These are phyloP conservation scores for Cryphonectria parasitica DNA, from an alignment of 2,329 filamentous ascomycete genomes.

Conservation along the genomic window DNA sequence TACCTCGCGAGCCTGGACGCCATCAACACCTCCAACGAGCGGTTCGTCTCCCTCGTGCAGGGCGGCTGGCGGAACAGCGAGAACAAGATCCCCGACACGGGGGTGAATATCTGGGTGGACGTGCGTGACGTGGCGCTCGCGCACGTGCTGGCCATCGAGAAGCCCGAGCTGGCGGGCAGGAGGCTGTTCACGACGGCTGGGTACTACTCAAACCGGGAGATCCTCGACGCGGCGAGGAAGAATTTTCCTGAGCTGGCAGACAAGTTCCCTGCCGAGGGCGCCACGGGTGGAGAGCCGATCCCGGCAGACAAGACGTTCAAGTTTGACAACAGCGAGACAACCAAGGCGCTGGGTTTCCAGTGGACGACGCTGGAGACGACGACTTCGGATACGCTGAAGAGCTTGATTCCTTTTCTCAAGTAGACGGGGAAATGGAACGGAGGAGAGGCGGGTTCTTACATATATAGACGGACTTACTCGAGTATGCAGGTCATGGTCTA, in stretches of 20 bases:
- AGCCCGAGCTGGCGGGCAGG: slow-evolving; percentile 51
- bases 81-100: slow-evolving; percentile 45
- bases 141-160: slow-evolving; percentile 57
- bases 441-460: too few relatives aligned
- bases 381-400: slow-evolving; percentile 66
- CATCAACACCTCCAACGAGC: slow-evolving; percentile 59
- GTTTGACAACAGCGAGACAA: slow-evolving; percentile 62
- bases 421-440: slow-evolving; percentile 20
- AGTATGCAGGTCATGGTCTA: background rate
- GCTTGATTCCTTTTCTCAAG: slow-evolving; percentile 55
- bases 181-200: slow-evolving; percentile 56
- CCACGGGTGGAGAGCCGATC: slow-evolving; percentile 48
- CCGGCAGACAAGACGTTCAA: slow-evolving; percentile 50
- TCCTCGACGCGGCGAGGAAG: slow-evolving; percentile 48
- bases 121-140: slow-evolving; percentile 59
- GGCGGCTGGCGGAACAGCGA: slow-evolving; percentile 50
- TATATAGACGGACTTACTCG: background rate
- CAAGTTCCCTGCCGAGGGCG: slow-evolving; percentile 49
- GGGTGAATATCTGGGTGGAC: slow-evolving; percentile 55
- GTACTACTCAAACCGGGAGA: slow-evolving; percentile 49
- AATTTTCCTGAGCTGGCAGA: slow-evolving; percentile 56
- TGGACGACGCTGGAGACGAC: slow-evolving; percentile 66
- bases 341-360: slow-evolving; percentile 63
- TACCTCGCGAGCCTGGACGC: slow-evolving; percentile 48
- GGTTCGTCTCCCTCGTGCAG: slow-evolving; percentile 53